Base-by-base conservation (phyloP, 163 green algal species). In the Prototheca wickerhamii region DNA sequence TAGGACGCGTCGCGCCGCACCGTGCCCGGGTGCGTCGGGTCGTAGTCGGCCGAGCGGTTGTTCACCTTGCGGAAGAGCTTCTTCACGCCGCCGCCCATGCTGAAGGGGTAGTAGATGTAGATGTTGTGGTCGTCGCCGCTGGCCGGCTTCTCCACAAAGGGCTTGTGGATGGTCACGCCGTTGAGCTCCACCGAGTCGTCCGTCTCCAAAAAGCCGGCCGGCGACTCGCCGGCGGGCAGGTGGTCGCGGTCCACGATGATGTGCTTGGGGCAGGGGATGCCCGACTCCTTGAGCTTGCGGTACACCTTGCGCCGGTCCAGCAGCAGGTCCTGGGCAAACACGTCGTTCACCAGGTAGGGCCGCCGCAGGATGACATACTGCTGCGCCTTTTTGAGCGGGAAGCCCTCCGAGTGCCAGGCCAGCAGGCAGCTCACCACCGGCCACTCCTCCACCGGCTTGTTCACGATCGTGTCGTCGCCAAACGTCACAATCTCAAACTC, bases 81-180 rank as follows among this genome's bases (percentile, higher is more conserved):
- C 73, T 99, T 99, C 49, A 96, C 89, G 28, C 93, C 93, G 23
- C 93, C 92, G 30, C 92, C 92, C 83, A 95, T 95, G 54, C 76
- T 86, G 76, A 91, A 82, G 1, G 93, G 93, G 79, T 99, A 99
- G 79, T 99, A 99, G 61, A 99, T 97, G 73, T 90, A 91, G 37
- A 97, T 84, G 68, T 95, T 96, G 82, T 97, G 91, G 69, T 97
- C 83, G 63, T 97, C 90, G 20, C 83, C 88, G 60, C 77, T 76
- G 2, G 76, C 79, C 2, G 92, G 92, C 77, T 98, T 98, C 80
- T 98, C 92, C 33, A 98, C 92, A 80, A 98, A 98, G 0, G 92
- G 92, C 82, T 98, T 98, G 60, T 79, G 67, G 40, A 95, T 91
- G 65, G 82, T 69, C 59, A 75, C 50, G 53, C 79, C 80, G 31